Evolutionary conservation across 2,329 filamentous ascomycete species (phyloP), one percentile per base, ranked within the genome.

Genomic region (Botryotinia globosa): DNA sequence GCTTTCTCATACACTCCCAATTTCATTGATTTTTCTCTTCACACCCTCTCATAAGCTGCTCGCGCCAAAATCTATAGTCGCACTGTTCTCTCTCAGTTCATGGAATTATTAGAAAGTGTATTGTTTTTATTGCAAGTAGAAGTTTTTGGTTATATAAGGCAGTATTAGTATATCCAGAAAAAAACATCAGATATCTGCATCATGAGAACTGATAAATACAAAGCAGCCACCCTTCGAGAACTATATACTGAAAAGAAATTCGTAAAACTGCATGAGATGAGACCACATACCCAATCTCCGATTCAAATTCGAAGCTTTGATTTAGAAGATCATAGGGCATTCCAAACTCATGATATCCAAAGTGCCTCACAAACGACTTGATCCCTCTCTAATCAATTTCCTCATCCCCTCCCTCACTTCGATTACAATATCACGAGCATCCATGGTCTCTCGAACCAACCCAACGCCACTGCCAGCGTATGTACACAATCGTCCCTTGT

Each of bases 391-490:
- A 16, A 72, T 56, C 39, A 72, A 37, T 25, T 67, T 72, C 25
- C 58, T 67, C 45, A 58, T 20, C 29, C 69, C 69, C 22, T 72
- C 69, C 9, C 63, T 51, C 6, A 72, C 65, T 18, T 72, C 71
- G 14, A 22, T 25, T 4, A 88, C 84, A 77, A 91, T 88, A 16
- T 86, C 83, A 20, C 79, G 82, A 4, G 87, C 88, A 25, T 82
- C 78, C 75, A 83, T 83, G 1, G 87, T 82, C 56, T 84, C 80
- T 63, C 80, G 86, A 3, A 90, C 83, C 74, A 91, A 81, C 0
- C 89, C 89, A 22, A 91, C 86, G 0, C 85, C 89, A 32, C 86
- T 87, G 6, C 89, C 89, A 22, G 87, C 88, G 83, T 90, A 91
- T 16, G 87, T 87, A 7, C 87, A 89, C 82, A 90, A 82, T 73